Conservation (phyloP, 2,329 filamentous ascomycete species). For the Pseudogymnoascus sp. region DNA sequence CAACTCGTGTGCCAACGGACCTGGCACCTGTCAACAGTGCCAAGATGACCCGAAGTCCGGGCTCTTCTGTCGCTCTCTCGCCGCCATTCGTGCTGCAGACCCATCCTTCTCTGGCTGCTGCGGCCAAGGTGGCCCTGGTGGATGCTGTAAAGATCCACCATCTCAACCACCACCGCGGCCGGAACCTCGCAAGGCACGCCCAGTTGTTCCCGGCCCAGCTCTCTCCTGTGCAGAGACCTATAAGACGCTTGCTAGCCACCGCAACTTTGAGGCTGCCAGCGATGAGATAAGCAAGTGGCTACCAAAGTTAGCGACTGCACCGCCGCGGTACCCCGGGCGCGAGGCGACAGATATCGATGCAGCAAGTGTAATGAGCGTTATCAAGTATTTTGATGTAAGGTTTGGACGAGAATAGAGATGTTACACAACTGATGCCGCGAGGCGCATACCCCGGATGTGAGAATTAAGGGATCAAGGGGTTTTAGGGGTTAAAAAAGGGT, state of each 20-base stretch:
- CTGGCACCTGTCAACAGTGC: slow-evolving; percentile 74
- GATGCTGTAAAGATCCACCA: slow-evolving; percentile 50
- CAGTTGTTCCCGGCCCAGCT: slow-evolving; percentile 31
- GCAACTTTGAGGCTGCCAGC: slow-evolving; percentile 65
- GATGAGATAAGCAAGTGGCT: slow-evolving; percentile 72
- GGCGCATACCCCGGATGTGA: slow-evolving; percentile 2
- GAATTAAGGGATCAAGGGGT: not conserved
- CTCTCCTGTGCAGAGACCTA: slow-evolving; percentile 71
- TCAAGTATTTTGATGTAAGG: slow-evolving; percentile 71
- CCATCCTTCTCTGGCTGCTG: slow-evolving; percentile 11
- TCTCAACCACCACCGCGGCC: slow-evolving; percentile 22
- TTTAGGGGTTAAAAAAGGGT: not conserved
- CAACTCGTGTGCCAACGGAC: slow-evolving; percentile 47
- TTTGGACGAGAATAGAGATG: slow-evolving; percentile 45
- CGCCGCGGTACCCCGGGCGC: slow-evolving; percentile 31
- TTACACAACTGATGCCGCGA: not conserved
- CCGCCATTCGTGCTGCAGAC: slow-evolving; percentile 45
- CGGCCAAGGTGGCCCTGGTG: slow-evolving; percentile 29
- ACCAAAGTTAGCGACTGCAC: slow-evolving; percentile 57
- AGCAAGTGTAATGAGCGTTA: slow-evolving; percentile 77
- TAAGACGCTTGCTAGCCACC: slow-evolving; percentile 69
- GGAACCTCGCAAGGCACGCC: slow-evolving; percentile 18
- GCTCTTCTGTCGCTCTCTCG: slow-evolving; percentile 74
- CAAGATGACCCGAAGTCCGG: slow-evolving; percentile 70
- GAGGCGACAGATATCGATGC: slow-evolving; percentile 71